Evolutionary conservation across 108 stramenopile genomes (phyloP).

Genomic region (Skeletonema marinoi): DNA sequence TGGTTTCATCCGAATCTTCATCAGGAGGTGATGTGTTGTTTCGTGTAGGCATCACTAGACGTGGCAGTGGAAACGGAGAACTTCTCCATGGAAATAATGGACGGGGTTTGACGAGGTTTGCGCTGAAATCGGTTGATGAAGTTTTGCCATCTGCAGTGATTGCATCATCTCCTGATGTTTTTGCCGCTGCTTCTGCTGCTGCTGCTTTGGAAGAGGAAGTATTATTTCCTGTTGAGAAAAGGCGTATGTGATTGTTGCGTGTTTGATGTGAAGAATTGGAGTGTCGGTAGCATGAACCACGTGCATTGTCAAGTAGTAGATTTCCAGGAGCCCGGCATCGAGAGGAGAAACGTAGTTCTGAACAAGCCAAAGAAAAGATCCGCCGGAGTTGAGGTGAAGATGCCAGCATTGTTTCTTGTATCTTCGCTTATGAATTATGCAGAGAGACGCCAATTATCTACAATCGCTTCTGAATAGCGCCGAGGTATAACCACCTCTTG

Average conservation of each 20-base stretch:
- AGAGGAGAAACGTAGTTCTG: not conserved
- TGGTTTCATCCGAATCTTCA: constrained; percentile 2
- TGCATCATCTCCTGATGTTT: not conserved
- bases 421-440: no score
- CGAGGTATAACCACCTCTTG: no score
- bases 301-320: not conserved
- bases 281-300: not conserved
- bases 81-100: constrained; percentile 41
- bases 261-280: not conserved
- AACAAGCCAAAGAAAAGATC: not conserved
- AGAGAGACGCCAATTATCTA: not conserved
- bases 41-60: constrained; percentile 10
- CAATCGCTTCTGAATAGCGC: no score
- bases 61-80: constrained; percentile 26
- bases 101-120: constrained; percentile 13
- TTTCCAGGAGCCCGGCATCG: not conserved
- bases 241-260: not conserved
- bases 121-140: not conserved
- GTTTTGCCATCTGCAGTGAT: not conserved
- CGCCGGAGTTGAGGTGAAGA: not conserved
- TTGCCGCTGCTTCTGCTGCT: not conserved
- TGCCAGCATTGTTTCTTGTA: no score
- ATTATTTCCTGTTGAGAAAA: not conserved
- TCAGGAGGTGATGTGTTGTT: not conserved
- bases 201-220: not conserved